Evolutionary conservation across 768 basidiomycete genomes (phyloP), one percentile per base, ranked within the genome.

Genomic region (Tephrocybe sp.): DNA sequence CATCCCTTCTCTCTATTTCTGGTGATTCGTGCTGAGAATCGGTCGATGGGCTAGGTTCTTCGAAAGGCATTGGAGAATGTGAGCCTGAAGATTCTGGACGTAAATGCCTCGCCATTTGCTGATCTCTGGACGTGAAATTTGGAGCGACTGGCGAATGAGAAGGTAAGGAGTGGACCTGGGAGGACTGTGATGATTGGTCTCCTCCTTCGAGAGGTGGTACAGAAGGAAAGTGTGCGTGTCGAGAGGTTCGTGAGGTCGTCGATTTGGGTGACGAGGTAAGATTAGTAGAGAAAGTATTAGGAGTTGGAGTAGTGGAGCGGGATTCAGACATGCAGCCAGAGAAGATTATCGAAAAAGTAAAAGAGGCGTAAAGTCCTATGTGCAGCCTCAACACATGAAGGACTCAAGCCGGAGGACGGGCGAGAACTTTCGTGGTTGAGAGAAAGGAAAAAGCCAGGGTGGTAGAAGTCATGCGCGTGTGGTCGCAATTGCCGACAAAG

Each of bases 1-100:
- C 74, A 27, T 69, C 66, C 47, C 78, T 77, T 54, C 71, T 76
- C 57, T 83, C 83, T 44, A 72, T 81, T 63, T 86, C 84, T 7
- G 79, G 79, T 72, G 79, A 68, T 16, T 73, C 77, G 50, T 72
- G 76, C 60, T 80, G 79, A 8, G 81, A 81, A 53, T 77, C 77
- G 36, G 72, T 71, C 42, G 74, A 75, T 22, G 72, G 68, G 42
- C 71, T 74, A 25, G 73, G 72, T 46, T 63, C 64, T 45, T 55
- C 55, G 52, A 62, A 57, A 3, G 58, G 54, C 39, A 55, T 52
- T 33, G 50, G 58, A 42, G 55, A 52, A n/a, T n/a, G n/a, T n/a
- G n/a, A 30, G 53, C 34, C 47, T 64, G 64, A 15, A 9, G 72
- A 69, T 34, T 62, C 64, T 54, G 62, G 65, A 38, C 71, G 73